phyloP scores from a whole-genome alignment of 495 filamentous ascomycete genomes.

The Apiosordaria backusii region DNA sequence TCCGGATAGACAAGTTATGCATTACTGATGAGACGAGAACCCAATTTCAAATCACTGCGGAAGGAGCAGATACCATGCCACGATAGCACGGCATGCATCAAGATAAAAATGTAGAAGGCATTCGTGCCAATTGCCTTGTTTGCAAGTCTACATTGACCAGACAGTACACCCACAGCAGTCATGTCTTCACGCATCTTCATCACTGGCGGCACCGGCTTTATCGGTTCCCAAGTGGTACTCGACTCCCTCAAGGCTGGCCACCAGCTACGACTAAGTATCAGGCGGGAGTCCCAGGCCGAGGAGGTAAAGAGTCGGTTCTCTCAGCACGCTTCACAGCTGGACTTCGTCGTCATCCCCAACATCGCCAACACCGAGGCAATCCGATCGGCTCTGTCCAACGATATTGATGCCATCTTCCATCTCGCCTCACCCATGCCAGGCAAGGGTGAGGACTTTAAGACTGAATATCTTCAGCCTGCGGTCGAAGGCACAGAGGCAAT shows the following conservation, averaged over 20 bases:
- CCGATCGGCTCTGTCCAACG: constrained; percentile 9
- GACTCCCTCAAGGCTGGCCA: constrained; percentile 18
- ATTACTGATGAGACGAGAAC: neutral
- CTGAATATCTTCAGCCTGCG: constrained; percentile 18
- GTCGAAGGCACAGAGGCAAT: constrained; percentile 19
- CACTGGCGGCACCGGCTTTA: constrained; percentile 38
- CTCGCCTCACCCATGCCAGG: constrained; percentile 22
- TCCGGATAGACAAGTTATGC: neutral
- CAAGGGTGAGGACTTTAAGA: constrained; percentile 19
- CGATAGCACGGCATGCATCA: neutral
- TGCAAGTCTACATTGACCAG: neutral
- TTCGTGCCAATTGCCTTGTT: neutral
- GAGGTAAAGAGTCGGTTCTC: constrained; percentile 12
- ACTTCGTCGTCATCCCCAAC: constrained; percentile 13
- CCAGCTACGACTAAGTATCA: constrained; percentile 13
- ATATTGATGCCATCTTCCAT: constrained; percentile 19
- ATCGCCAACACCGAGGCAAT: constrained; percentile 10
- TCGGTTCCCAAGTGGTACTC: constrained; percentile 32
- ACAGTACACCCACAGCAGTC: neutral
- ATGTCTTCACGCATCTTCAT: constrained; percentile 28
- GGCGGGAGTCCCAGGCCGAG: constrained; percentile 12
- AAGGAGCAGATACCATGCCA: neutral
- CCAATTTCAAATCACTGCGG: neutral
- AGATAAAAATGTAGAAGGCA: neutral
- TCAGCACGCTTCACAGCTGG: constrained; percentile 11